phyloP scores from a whole-genome alignment of 2,329 filamentous ascomycete genomes.

The Westerdykella ornata region DNA sequence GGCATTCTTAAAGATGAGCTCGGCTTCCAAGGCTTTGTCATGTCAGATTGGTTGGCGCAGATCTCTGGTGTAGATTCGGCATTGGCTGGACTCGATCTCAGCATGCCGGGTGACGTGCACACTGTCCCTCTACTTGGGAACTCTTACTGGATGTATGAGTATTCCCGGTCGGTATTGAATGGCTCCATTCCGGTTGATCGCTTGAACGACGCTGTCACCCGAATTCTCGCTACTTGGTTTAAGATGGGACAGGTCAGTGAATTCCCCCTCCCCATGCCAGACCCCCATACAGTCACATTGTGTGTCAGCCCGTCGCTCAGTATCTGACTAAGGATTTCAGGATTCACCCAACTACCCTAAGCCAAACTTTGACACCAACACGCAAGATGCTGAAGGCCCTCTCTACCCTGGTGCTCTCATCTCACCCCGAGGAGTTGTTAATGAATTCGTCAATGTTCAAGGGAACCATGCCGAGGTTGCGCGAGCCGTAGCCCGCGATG shows the following conservation, averaged over 20 bases:
- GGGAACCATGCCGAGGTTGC: constrained; percentile 48
- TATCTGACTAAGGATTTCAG: neutral
- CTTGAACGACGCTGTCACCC: constrained; percentile 80
- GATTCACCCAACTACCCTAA: constrained; percentile 36
- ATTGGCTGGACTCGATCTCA: constrained; percentile 77
- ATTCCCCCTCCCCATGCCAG: neutral
- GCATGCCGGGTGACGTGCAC: constrained; percentile 65
- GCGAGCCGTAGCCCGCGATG: constrained; percentile 49
- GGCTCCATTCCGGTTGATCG: constrained; percentile 73
- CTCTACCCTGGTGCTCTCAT: constrained; percentile 41
- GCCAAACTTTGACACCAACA: constrained; percentile 36
- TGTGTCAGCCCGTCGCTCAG: neutral
- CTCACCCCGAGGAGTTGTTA: constrained; percentile 58
- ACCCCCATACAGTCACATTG: neutral
- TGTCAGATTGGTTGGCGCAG: constrained; percentile 84
- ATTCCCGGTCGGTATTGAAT: constrained; percentile 73
- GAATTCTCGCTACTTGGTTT: constrained; percentile 84
- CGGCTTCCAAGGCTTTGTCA: constrained; percentile 82
- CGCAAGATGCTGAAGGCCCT: constrained; percentile 28
- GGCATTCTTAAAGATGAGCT: constrained; percentile 80
- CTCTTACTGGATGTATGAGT: constrained; percentile 59
- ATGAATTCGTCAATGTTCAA: constrained; percentile 60
- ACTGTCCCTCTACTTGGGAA: constrained; percentile 43
- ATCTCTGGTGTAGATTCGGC: constrained; percentile 72
- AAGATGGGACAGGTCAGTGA: constrained; percentile 36